phyloP scores from a whole-genome alignment of 192 early-diverging fungal genomes.

The Backusella westeae region DNA sequence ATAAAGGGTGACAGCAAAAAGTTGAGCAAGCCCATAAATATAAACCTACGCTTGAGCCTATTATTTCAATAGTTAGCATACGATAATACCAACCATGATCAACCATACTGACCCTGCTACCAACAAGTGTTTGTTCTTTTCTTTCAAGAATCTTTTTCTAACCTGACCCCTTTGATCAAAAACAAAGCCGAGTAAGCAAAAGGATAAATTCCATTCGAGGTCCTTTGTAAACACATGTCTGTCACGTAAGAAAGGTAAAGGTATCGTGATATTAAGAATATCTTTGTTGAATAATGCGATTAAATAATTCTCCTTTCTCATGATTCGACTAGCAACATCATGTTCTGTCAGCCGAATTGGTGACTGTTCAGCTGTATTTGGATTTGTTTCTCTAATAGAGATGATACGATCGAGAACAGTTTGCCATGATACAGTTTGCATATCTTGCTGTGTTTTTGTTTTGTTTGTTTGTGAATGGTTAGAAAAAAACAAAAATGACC shows the following conservation, averaged over 20 bases:
- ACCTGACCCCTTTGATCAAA: conserved; percentile 89
- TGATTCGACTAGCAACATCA: conserved; percentile 89
- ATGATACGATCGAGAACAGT: conserved; percentile 77
- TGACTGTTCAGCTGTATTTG: conserved; percentile 46
- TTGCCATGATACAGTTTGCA: conserved; percentile 86
- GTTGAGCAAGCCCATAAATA: conserved; percentile 85
- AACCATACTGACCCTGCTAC: conserved; percentile 56
- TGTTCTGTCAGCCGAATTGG: conserved; percentile 62
- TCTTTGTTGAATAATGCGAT: conserved; percentile 95
- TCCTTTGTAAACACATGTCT: conserved; percentile 77
- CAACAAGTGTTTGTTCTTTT: conserved; percentile 60
- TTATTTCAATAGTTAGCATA: neutral
- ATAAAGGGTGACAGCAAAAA: conserved; percentile 87
- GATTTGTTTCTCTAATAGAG: conserved; percentile 66
- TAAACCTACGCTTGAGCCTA: conserved; percentile 74
- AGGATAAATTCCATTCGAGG: conserved; percentile 90
- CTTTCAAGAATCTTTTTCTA: conserved; percentile 77
- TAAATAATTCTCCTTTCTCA: conserved; percentile 97
- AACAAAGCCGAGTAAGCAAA: conserved; percentile 80
- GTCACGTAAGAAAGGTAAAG: conserved; percentile 54
- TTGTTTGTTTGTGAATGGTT: neutral
- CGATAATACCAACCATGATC: conserved; percentile 17
- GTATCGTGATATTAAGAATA: conserved; percentile 75
- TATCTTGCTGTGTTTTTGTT: conserved; percentile 56
- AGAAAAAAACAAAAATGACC: neutral